A percentile compares a stretch with the other conserved stretches of the same genome.
phyloP scores from a whole-genome alignment of 139 green algal genomes.

The Chlorella sp. region DNA sequence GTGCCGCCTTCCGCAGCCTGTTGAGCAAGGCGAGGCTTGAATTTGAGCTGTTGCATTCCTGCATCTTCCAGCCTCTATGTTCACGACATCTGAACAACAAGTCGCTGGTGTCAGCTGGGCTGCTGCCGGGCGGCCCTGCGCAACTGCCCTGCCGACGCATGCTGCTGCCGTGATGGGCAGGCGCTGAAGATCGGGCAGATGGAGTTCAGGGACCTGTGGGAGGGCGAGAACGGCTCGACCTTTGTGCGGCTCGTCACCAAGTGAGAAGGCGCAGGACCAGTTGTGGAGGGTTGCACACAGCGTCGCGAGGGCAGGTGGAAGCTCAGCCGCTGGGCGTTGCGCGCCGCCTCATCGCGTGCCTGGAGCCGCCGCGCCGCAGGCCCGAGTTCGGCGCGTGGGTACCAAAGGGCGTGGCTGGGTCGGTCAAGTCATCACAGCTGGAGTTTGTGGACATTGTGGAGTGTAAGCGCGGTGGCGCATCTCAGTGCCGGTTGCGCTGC shows the following conservation, averaged over 20 bases:
- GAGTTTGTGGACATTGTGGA: conserved; percentile 23
- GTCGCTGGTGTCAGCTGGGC: no score
- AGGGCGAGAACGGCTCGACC: conserved; percentile 12
- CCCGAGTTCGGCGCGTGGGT: conserved; percentile 42
- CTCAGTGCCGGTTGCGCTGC: background rate
- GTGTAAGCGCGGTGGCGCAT: background rate
- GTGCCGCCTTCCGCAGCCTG: conserved; percentile 33
- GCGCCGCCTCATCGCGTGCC: no score
- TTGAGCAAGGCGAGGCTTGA: conserved; percentile 30
- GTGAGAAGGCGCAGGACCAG: no score
- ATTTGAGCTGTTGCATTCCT: no score
- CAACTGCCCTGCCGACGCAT: background rate
- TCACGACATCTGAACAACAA: no score
- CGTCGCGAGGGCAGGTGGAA: no score
- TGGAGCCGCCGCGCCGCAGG: no score
- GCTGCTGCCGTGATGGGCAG: no score
- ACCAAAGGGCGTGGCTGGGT: conserved; percentile 15
- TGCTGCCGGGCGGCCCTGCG: background rate
- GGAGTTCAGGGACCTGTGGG: conserved; percentile 5
- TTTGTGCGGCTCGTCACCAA: conserved; percentile 46
- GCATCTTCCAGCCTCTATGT: no score
- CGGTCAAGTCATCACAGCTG: background rate
- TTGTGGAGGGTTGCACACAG: no score
- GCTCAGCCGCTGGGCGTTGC: no score
- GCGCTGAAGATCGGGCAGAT: conserved; percentile 6